These are phyloP conservation scores for Penicillium mononematosum DNA, from an alignment of 495 filamentous ascomycete genomes.

Conservation along the genomic window DNA sequence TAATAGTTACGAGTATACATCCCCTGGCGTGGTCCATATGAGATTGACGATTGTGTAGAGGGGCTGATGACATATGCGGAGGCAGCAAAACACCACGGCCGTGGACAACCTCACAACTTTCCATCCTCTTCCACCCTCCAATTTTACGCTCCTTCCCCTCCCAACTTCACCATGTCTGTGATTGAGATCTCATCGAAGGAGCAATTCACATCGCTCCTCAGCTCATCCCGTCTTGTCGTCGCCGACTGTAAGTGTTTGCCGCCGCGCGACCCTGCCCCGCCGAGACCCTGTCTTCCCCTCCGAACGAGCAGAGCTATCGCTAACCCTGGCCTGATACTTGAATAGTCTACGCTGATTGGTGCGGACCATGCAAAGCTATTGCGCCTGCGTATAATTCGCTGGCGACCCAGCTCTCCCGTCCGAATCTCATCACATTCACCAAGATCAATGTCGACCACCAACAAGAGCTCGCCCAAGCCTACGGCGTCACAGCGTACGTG, in stretches of 20 bases:
- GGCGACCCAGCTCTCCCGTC: slow-evolving; percentile 65
- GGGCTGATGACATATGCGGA: slow-evolving; percentile 40
- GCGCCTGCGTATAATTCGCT: slow-evolving; percentile 83
- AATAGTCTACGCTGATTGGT: slow-evolving; percentile 86
- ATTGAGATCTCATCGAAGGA: slow-evolving; percentile 67
- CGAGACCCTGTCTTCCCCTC: slow-evolving; percentile 3
- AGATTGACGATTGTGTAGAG: slow-evolving; percentile 11
- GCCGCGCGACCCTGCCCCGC: slow-evolving; percentile 12
- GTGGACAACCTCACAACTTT: slow-evolving; percentile 2
- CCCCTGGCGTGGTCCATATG: no score
- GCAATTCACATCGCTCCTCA: slow-evolving; percentile 69
- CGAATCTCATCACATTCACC: slow-evolving; percentile 74
- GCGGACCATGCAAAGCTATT: slow-evolving; percentile 79
- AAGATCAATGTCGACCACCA: slow-evolving; percentile 83
- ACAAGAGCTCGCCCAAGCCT: slow-evolving; percentile 67
- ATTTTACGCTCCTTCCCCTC: slow-evolving; percentile 18
- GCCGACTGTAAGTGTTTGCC: slow-evolving; percentile 70
- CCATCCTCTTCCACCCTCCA: slow-evolving; percentile 2
- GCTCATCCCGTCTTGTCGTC: slow-evolving; percentile 69
- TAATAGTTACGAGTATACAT: neutral
- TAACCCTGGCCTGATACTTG: slow-evolving; percentile 6
- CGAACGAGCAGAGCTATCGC: slow-evolving; percentile 7
- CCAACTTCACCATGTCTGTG: slow-evolving; percentile 42
- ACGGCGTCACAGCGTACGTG: slow-evolving; percentile 68
- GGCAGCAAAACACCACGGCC: slow-evolving; percentile 21